A percentile compares a stretch with the other conserved stretches of the same genome.
phyloP scores from a whole-genome alignment of 2,329 filamentous ascomycete genomes.

The Colletotrichum viniferum region DNA sequence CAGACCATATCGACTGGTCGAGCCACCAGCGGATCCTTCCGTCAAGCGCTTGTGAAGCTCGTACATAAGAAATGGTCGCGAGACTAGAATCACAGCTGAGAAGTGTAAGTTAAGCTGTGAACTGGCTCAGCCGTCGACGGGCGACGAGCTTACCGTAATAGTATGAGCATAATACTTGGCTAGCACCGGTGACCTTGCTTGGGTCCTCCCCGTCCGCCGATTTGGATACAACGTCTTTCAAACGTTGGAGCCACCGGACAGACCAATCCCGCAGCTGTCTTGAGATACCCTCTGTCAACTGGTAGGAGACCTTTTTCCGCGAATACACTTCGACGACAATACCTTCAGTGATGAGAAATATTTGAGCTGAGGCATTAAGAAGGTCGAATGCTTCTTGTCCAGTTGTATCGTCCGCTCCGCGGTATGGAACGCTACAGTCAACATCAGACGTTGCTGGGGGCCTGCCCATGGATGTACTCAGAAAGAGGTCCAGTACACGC shows the following conservation, averaged over 20 bases:
- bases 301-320: slow-evolving; percentile 55
- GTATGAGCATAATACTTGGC: slow-evolving; percentile 56
- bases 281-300: slow-evolving; percentile 58
- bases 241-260: slow-evolving; percentile 47
- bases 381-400: slow-evolving; percentile 47
- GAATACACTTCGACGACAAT: slow-evolving; percentile 59
- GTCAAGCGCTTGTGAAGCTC: slow-evolving; percentile 52
- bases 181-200: slow-evolving; percentile 47
- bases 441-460: slow-evolving; percentile 58
- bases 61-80: slow-evolving; percentile 60
- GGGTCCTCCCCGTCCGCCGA: slow-evolving; percentile 27
- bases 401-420: slow-evolving; percentile 31
- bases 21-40: slow-evolving; percentile 28
- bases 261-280: slow-evolving; percentile 58
- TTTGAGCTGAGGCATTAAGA: slow-evolving; percentile 56
- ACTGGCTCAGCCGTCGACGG: too few species aligned
- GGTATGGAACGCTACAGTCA: slow-evolving; percentile 58
- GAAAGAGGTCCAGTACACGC: slow-evolving; percentile 54
- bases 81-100: slow-evolving; percentile 58
- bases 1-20: slow-evolving; percentile 3
- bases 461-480: slow-evolving; percentile 59
- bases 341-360: slow-evolving; percentile 54
- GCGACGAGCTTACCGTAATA: slow-evolving; percentile 42
- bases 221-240: slow-evolving; percentile 42
- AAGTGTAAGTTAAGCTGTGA: not conserved